Evolutionary conservation across 306 rosid genomes (phyloP), one percentile per base, ranked within the genome.

Genomic region (Calophaca sinica): DNA sequence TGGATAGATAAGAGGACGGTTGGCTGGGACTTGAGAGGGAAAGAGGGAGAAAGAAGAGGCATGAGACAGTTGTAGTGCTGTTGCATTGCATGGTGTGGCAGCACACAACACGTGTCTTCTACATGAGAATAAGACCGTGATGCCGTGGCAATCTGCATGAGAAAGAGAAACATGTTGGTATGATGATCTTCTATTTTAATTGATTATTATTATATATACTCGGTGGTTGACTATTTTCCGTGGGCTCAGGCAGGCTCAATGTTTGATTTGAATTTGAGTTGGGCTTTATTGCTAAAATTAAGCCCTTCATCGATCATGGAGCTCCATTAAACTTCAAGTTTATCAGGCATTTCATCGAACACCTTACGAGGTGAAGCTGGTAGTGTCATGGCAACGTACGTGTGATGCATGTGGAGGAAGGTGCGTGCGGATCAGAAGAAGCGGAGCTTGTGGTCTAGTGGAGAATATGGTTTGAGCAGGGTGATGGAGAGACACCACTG

Each of bases 81-180:
- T 60, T 38, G 26, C 26, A 20, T 46, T 55, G 80, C 58, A 35
- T 45, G 57, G 48, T 38, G 76, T 20, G 55, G 71, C 74, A 66
- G 71, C 78, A 83, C 86, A 62, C 74, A 89, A 83, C 85, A 62
- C 83, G 92, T 84, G 89, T 74, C 81, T 5, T 57, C 29, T 80
- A 84, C 87, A 80, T 84, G 79, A 28, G 68, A 75, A 46, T 28
- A 57, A 50, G 15, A 55, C 13, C 35, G 15, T 13, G 39, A 71
- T 76, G 85, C 79, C 83, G 88, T 77, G 78, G 75, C 78, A 33
- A 42, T 64, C 14, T 53, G 85, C 84, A 68, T 70, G 74, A 69
- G 29, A 26, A 69, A 62, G 14, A 60, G 79, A 75, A 83, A 70
- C 76, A 70, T 4, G 9, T 62, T 2, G 2, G 9, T 32, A 1